Evolutionary conservation across 176 grass and related monocot species (phyloP), one percentile per base, ranked within the genome.

Genomic region (Juncus inflexus): DNA sequence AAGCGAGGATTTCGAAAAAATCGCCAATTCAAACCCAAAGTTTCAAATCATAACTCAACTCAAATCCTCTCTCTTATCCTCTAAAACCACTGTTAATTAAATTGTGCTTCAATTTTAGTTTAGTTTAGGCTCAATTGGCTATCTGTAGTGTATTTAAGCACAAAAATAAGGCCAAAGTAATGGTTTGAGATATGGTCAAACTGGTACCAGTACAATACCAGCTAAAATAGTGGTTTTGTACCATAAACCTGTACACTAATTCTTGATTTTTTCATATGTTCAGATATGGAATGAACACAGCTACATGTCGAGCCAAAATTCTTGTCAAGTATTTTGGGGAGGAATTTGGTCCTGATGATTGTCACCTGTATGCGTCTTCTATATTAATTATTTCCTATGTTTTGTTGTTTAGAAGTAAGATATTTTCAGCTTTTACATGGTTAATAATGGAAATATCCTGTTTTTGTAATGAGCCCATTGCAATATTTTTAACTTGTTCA

Each of bases 251-350:
- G 19, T 28, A 28, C 19, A 28, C 19, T 28, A 28, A 28, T 28
- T 28, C 19, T 28, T 28, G 19, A 28, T 28, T 28, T 28, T 28
- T 28, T 28, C 19, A 28, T 47, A 47, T 47, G 43, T 47, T 47
- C 79, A 97, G 92, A 4, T 97, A 91, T 86, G 80, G 82, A 79
- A 79, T 97, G 84, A 83, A 76, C 63, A 91, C 70, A 58, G 79
- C 82, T 81, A 83, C 57, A 16, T 91, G 87, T 73, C 76, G 92
- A 83, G 82, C 84, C 59, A 91, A 81, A 91, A 69, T 69, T 69
- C 66, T 97, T 57, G 84, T 97, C 52, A 86, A 80, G 61, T 97
- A 97, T 73, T 97, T 97, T 0, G 87, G 84, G 3, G 92, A 97
- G 71, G 84, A 97, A 39, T 69, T 97, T 81, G 63, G 66, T 77